These are phyloP conservation scores for Papiliotrema laurentii DNA, from an alignment of 1,284 basidiomycete species.

Conservation along the genomic window DNA sequence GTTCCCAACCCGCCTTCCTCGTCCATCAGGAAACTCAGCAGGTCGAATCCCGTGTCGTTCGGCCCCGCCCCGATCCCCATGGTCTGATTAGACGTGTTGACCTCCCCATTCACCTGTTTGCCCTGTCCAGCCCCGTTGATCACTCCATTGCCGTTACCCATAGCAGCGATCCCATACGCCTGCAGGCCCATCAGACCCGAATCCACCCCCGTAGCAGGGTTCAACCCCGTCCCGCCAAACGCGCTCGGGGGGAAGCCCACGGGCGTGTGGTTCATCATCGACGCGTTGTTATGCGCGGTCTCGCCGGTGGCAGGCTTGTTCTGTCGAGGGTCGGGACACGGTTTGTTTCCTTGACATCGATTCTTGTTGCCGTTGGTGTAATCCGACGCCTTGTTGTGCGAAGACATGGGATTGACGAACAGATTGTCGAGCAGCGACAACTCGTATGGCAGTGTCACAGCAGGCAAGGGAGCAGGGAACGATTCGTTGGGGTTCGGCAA, in stretches of 20 bases:
- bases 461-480: conserved; percentile 42
- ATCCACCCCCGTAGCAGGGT: neutral
- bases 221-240: conserved; percentile 12
- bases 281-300: neutral
- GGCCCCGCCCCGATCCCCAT: conserved; percentile 4
- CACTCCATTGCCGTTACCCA: conserved; percentile 3
- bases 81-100: neutral
- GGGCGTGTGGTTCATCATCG: conserved; percentile 3
- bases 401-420: conserved; percentile 47
- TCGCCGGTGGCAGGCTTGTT: neutral
- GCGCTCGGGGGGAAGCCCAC: conserved; percentile 27
- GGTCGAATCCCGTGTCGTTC: conserved; percentile 24
- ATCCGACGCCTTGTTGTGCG: conserved; percentile 47
- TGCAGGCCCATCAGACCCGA: conserved; percentile 1
- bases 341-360: conserved; percentile 14
- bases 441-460: conserved; percentile 45
- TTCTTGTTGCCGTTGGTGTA: conserved; percentile 37
- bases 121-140: neutral
- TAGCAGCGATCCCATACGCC: conserved; percentile 21
- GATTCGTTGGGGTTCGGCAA: conserved; percentile 32
- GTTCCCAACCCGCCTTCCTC: conserved; percentile 35
- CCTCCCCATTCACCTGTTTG: neutral
- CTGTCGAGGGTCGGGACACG: neutral
- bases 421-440: conserved; percentile 48
- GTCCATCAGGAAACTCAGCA: conserved; percentile 45